Conservation (phyloP, 345 rosid genomes). For the Arabis hirsuta region DNA sequence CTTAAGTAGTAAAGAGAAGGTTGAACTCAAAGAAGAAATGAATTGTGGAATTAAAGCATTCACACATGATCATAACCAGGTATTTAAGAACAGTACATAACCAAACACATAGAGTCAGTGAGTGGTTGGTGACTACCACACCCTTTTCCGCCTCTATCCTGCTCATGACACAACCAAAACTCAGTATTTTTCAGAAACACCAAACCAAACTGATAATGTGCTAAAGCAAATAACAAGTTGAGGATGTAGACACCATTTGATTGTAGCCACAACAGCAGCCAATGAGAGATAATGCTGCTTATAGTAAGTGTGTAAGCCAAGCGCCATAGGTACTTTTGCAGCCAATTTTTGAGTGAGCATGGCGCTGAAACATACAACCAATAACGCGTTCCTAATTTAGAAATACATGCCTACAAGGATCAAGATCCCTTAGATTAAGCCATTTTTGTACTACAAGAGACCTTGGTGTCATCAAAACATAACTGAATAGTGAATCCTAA, state of each 20-base stretch:
- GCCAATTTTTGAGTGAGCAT: conserved; percentile 77
- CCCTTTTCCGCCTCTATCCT: conserved; percentile 98
- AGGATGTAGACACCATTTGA: conserved; percentile 69
- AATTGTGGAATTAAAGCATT: neutral
- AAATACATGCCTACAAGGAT: conserved; percentile 26
- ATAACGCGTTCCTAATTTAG: conserved; percentile 33
- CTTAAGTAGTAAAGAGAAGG: neutral
- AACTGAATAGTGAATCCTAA: no score
- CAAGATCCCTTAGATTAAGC: neutral
- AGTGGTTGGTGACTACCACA: conserved; percentile 82
- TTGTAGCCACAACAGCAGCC: conserved; percentile 88
- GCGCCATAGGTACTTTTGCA: conserved; percentile 85
- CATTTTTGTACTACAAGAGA: conserved; percentile 34
- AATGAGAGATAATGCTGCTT: conserved; percentile 95
- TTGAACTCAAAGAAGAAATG: conserved; percentile 15
- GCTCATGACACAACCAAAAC: conserved; percentile 40
- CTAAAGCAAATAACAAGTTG: conserved; percentile 10
- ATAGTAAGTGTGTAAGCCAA: conserved; percentile 88
- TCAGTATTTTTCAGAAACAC: conserved; percentile 20
- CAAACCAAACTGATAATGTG: conserved; percentile 25
- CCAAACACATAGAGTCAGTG: conserved; percentile 65
- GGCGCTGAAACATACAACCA: conserved; percentile 59
- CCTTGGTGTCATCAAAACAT: conserved; percentile 99
- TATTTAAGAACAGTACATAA: conserved; percentile 20
- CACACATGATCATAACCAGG: conserved; percentile 3